Percentiles rank a stretch among this genome's conserved stretches.
Conservation (phyloP, 495 filamentous ascomycete species). For the Neurospora sp. region DNA sequence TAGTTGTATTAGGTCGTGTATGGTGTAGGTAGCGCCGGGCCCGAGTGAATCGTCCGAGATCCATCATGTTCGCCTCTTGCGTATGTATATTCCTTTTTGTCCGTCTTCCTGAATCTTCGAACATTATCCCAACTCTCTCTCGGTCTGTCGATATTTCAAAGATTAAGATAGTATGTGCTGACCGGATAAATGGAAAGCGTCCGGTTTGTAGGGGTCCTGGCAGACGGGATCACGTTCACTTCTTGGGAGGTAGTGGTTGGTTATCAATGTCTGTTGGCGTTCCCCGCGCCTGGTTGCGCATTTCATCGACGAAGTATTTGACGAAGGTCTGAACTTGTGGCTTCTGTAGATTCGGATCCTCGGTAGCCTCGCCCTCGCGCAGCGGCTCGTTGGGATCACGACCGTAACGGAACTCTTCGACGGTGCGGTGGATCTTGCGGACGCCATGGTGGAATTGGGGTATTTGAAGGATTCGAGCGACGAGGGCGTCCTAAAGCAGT, state of each 20-base stretch:
- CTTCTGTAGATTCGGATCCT: conserved; percentile 2
- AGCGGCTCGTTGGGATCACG: conserved; percentile 33
- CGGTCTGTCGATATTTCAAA: not conserved
- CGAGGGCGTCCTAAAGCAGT: not conserved
- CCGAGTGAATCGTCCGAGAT: not conserved
- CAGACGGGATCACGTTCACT: conserved; percentile 1
- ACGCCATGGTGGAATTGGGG: conserved; percentile 31
- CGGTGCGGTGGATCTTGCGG: conserved; percentile 25
- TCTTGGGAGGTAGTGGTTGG: conserved; percentile 5
- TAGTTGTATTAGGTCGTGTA: not conserved
- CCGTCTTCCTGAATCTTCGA: not conserved
- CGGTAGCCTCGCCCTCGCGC: conserved; percentile 28
- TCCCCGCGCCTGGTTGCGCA: conserved; percentile 27
- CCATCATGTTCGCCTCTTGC: not conserved
- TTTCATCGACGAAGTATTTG: conserved; percentile 26
- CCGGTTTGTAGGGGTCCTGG: not conserved
- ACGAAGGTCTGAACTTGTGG: conserved; percentile 16
- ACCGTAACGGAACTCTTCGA: conserved; percentile 29
- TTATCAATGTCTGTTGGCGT: conserved; percentile 13
- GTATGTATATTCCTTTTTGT: not conserved
- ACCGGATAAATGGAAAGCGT: not conserved
- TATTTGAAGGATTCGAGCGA: conserved; percentile 18
- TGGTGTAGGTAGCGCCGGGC: not conserved
- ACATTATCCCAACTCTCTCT: not conserved
- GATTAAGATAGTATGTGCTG: not conserved